Percentiles rank a stretch among this genome's conserved stretches.
Evolutionary conservation across 805 yeast species (phyloP).

Genomic region (Lipomyces oligophaga): DNA sequence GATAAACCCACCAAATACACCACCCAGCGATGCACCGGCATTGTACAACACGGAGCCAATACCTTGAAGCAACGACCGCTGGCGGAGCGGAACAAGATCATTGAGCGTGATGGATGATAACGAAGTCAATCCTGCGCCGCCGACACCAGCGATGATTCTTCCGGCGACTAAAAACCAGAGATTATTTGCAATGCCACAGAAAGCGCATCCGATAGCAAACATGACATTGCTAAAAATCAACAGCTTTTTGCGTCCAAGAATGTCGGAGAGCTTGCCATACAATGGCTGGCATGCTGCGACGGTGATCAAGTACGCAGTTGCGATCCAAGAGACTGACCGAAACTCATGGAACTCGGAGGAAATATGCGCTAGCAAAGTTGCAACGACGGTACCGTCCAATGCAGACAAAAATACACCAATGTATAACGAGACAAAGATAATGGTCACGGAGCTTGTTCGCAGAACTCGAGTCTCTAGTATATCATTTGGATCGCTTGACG

Average conservation of each 20-base stretch:
- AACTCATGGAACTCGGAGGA: slow-evolving; percentile 59
- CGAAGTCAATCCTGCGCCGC: slow-evolving; percentile 71
- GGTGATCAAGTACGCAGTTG: slow-evolving; percentile 66
- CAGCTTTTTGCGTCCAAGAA: slow-evolving; percentile 44
- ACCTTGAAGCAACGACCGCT: slow-evolving; percentile 69
- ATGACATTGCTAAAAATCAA: slow-evolving; percentile 43
- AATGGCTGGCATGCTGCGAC: slow-evolving; percentile 75
- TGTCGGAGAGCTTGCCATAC: slow-evolving; percentile 68
- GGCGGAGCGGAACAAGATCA: slow-evolving; percentile 62
- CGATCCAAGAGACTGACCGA: slow-evolving; percentile 61
- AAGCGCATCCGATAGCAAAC: slow-evolving; percentile 50
- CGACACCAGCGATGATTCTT: slow-evolving; percentile 69
- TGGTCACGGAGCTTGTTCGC: slow-evolving; percentile 34
- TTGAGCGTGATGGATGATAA: slow-evolving; percentile 64
- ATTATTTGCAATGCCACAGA: slow-evolving; percentile 44
- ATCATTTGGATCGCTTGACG: slow-evolving; percentile 4
- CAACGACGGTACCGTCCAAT: slow-evolving; percentile 51
- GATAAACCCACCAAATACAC: slow-evolving; percentile 43
- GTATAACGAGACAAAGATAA: slow-evolving; percentile 41
- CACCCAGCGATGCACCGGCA: slow-evolving; percentile 61
- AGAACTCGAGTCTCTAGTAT: neutral
- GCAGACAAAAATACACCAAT: slow-evolving; percentile 50
- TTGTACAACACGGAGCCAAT: slow-evolving; percentile 62
- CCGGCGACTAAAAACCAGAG: slow-evolving; percentile 29
- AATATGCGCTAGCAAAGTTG: slow-evolving; percentile 52